These are phyloP conservation scores for Arachnomyces sp. DNA, from an alignment of 2,329 filamentous ascomycete genomes.

Conservation along the genomic window DNA sequence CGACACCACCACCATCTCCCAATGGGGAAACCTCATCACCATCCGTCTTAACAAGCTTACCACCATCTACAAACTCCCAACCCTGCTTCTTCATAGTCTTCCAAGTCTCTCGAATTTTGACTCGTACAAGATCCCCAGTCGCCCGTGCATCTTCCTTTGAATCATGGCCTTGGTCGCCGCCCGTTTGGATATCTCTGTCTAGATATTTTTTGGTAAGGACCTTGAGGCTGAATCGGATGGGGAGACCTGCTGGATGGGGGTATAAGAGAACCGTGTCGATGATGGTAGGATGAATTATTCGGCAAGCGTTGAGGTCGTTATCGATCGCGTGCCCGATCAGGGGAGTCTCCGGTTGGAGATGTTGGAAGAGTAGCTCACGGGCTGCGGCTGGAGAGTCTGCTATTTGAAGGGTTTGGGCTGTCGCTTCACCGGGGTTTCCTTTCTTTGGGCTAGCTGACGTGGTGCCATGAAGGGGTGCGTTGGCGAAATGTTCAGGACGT, in stretches of 20 bases:
- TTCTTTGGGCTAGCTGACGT: conserved; percentile 17
- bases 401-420: conserved; percentile 55
- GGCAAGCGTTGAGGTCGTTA: conserved; percentile 81
- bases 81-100: conserved; percentile 55
- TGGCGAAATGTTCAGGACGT: conserved; percentile 63
- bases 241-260: conserved; percentile 68
- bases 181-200: conserved; percentile 69
- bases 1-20: conserved; percentile 6
- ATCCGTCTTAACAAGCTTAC: conserved; percentile 28
- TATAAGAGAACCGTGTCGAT: conserved; percentile 81
- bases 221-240: conserved; percentile 70
- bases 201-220: conserved; percentile 62
- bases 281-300: conserved; percentile 74
- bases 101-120: conserved; percentile 65
- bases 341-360: conserved; percentile 68
- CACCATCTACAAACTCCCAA: conserved; percentile 52
- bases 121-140: conserved; percentile 74
- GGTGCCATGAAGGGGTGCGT: conserved; percentile 52
- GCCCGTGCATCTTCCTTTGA: conserved; percentile 84
- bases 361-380: conserved; percentile 65
- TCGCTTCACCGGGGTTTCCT: conserved; percentile 7
- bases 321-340: conserved; percentile 90
- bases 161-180: conserved; percentile 64
- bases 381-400: conserved; percentile 68
- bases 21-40: conserved; percentile 5